A percentile compares a stretch with the other conserved stretches of the same genome.
Conservation (phyloP, 106 monocot species). For the Acorus gramineus region DNA sequence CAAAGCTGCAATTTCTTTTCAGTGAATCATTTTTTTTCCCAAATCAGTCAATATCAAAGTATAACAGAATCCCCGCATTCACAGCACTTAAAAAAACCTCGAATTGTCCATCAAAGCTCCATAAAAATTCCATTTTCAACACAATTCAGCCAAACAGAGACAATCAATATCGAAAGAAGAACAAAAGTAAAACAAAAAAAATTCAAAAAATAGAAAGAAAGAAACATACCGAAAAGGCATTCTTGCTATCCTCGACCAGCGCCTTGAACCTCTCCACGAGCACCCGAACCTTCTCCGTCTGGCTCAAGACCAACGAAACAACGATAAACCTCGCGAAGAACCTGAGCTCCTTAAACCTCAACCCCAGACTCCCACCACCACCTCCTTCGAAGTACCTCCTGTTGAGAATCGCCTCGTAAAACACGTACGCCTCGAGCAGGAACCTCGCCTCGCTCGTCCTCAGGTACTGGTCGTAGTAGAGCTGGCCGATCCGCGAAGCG, state of each 20-base stretch:
- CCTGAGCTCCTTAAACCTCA: constrained; percentile 85
- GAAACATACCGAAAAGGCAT: constrained; percentile 49
- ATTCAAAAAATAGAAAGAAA: neutral
- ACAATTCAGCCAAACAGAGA: too few relatives aligned
- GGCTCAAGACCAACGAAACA: constrained; percentile 55
- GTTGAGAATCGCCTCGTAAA: constrained; percentile 85
- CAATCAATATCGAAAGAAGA: neutral
- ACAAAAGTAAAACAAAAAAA: neutral
- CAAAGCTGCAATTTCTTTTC: too few relatives aligned
- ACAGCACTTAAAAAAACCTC: too few relatives aligned
- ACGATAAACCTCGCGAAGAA: constrained; percentile 77
- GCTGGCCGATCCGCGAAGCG: constrained; percentile 94
- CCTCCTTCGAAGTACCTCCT: constrained; percentile 62
- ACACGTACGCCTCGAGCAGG: constrained; percentile 76
- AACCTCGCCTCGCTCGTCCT: constrained; percentile 80
- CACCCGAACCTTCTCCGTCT: constrained; percentile 41
- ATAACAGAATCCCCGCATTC: too few relatives aligned
- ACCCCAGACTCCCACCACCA: constrained; percentile 19
- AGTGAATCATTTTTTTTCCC: too few relatives aligned
- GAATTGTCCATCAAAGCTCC: too few relatives aligned
- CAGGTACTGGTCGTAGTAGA: constrained; percentile 85
- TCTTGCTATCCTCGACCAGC: constrained; percentile 58
- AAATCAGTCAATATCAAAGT: too few relatives aligned
- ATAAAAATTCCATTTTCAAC: too few relatives aligned
- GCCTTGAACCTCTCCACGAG: constrained; percentile 43